Conservation (phyloP, 78 protist genomes). For the Speleostelium caveatum region DNA sequence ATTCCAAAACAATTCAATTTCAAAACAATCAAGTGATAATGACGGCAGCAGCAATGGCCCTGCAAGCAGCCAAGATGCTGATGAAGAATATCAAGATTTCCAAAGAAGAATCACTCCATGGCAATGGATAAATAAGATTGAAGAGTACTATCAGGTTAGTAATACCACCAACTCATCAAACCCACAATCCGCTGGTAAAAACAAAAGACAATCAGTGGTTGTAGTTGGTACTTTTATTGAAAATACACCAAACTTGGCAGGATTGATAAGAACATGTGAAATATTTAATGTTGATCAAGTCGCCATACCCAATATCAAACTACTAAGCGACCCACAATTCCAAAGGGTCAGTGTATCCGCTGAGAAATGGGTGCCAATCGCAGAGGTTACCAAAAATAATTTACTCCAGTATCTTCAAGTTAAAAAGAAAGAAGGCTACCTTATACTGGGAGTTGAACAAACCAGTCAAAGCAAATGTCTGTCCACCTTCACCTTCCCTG, state of each 20-base stretch:
- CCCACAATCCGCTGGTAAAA: not conserved
- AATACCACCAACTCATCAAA: not conserved
- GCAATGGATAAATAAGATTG: constrained; percentile 43
- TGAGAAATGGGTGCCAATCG: constrained; percentile 86
- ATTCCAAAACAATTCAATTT: constrained; percentile 27
- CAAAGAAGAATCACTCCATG: constrained; percentile 76
- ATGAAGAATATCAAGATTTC: constrained; percentile 28
- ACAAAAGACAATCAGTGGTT: constrained; percentile 75
- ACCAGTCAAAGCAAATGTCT: constrained; percentile 83
- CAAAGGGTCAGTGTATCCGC: constrained; percentile 76
- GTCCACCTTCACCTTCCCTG: constrained; percentile 76
- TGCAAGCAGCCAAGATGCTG: not conserved
- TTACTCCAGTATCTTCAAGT: constrained; percentile 33
- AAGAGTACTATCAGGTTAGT: constrained; percentile 8
- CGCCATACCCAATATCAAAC: constrained; percentile 64
- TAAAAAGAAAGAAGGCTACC: constrained; percentile 80
- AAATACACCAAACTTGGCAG: constrained; percentile 85
- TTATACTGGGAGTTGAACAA: constrained; percentile 91
- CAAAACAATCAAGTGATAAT: not conserved
- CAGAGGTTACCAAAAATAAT: constrained; percentile 55
- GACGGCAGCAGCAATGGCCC: not conserved
- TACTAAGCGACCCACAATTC: constrained; percentile 77
- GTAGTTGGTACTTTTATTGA: constrained; percentile 82
- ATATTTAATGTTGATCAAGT: constrained; percentile 81
- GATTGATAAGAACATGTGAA: constrained; percentile 82